Conservation (phyloP, 257 asterid genomes). For the Scutellaria baicalensis region DNA sequence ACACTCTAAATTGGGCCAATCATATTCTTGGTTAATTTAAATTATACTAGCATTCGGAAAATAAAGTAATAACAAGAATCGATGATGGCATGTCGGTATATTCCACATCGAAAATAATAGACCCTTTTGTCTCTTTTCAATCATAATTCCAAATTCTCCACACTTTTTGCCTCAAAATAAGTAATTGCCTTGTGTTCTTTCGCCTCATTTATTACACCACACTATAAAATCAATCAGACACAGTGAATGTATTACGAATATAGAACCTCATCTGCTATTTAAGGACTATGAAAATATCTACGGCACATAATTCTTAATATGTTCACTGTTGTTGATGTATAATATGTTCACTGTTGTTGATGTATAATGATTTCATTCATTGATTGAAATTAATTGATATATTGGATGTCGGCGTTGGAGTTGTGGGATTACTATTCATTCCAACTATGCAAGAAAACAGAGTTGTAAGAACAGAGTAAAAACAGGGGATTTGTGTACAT, state of each 20-base stretch:
- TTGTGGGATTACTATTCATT: too few species aligned
- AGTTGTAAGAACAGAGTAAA: slow-evolving; percentile 6
- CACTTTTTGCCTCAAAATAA: not conserved
- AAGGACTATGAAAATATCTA: too few species aligned
- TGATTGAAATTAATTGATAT: too few species aligned
- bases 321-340: too few species aligned
- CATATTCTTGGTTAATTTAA: not conserved
- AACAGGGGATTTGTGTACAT: slow-evolving; percentile 19
- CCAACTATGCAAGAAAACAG: not conserved
- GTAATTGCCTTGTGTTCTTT: not conserved
- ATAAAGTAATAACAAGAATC: not conserved
- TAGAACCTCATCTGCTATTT: too few species aligned
- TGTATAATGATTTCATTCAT: too few species aligned
- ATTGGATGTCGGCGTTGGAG: too few species aligned
- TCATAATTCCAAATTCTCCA: not conserved
- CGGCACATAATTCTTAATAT: too few species aligned
- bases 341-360: too few species aligned
- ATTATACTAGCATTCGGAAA: not conserved
- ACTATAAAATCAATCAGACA: too few species aligned
- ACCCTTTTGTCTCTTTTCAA: not conserved
- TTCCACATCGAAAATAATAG: not conserved
- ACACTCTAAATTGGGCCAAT: not conserved
- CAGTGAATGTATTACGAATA: too few species aligned
- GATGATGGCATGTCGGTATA: slow-evolving; percentile 30
- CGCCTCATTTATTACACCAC: too few species aligned